phyloP scores from a whole-genome alignment of 805 yeast species.

The Ogataea sp. region DNA sequence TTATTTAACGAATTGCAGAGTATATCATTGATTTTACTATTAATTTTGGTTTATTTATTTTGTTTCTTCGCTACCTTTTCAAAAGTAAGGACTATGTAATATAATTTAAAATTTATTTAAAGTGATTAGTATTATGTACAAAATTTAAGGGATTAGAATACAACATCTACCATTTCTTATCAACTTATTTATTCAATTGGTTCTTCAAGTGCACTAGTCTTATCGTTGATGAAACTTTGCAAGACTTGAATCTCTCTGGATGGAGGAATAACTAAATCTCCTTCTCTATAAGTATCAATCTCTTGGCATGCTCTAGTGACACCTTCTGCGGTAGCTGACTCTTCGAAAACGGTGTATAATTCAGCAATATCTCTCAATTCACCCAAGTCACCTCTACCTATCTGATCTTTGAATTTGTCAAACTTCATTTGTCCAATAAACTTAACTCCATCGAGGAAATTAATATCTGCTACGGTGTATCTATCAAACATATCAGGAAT shows the following conservation, averaged over 20 bases:
- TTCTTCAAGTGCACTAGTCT: conserved; percentile 17
- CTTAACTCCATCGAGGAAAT: conserved; percentile 59
- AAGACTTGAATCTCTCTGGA: conserved; percentile 28
- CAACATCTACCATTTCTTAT: not conserved
- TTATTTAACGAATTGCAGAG: too few relatives aligned
- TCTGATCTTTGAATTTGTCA: conserved; percentile 31
- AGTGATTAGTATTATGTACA: too few relatives aligned
- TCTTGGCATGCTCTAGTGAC: conserved; percentile 24
- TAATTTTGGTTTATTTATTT: not conserved
- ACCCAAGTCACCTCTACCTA: conserved; percentile 33
- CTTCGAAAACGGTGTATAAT: conserved; percentile 27
- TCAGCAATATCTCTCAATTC: conserved; percentile 32
- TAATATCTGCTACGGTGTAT: conserved; percentile 48
- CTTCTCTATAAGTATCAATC: conserved; percentile 26
- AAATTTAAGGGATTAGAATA: not conserved
- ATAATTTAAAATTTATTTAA: too few relatives aligned
- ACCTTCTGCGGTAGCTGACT: conserved; percentile 27
- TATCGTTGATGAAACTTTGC: conserved; percentile 26
- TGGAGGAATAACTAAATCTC: conserved; percentile 23
- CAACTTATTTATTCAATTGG: conserved; percentile 1
- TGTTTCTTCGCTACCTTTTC: not conserved
- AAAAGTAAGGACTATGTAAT: too few relatives aligned
- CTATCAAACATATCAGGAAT: conserved; percentile 60
- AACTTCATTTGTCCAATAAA: conserved; percentile 64
- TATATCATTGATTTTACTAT: too few relatives aligned